Percentiles rank a stretch among this genome's conserved stretches.
These are phyloP conservation scores for Agrocybe chaxingu DNA, from an alignment of 768 basidiomycete species.

Conservation along the genomic window DNA sequence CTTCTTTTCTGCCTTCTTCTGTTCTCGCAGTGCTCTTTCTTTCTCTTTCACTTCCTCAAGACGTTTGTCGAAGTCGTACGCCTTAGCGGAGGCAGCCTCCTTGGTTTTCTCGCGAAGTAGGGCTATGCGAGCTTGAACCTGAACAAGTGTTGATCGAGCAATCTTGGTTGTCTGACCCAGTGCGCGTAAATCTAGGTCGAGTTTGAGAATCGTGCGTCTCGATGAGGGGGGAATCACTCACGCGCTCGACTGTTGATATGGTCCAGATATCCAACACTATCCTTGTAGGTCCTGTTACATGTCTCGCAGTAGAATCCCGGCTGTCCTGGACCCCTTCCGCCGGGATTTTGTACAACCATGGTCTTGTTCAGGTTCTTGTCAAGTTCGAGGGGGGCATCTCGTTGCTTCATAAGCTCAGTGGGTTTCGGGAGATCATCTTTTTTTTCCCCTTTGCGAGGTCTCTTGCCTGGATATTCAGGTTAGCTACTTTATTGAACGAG, in stretches of 20 bases:
- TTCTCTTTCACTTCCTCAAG: conserved; percentile 77
- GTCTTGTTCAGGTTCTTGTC: conserved; percentile 96
- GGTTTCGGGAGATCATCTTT: conserved; percentile 90
- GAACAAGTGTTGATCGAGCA: conserved; percentile 84
- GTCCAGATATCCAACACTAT: conserved; percentile 90
- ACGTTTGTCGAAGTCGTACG: conserved; percentile 93
- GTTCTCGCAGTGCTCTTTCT: conserved; percentile 62
- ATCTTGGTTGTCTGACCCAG: conserved; percentile 96
- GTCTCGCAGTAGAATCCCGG: conserved; percentile 94
- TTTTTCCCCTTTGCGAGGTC: conserved; percentile 62
- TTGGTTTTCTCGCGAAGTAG: conserved; percentile 84
- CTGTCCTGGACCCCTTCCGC: conserved; percentile 82
- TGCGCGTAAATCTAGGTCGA: conserved; percentile 71
- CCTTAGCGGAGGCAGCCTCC: conserved; percentile 77
- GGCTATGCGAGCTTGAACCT: conserved; percentile 91
- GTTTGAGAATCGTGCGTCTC: conserved; percentile 3
- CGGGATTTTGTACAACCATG: conserved; percentile 85
- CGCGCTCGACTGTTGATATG: conserved; percentile 94
- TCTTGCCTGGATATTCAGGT: conserved; percentile 59
- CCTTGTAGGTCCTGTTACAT: conserved; percentile 90
- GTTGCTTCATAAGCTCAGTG: conserved; percentile 88
- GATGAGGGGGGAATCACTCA: conserved; percentile 38
- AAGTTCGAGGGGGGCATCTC: conserved; percentile 80
- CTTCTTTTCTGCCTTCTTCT: conserved; percentile 79
- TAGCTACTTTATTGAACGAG: neutral